These are phyloP conservation scores for Cardiospermum halicacabum DNA, from an alignment of 345 rosid species.

Conservation along the genomic window DNA sequence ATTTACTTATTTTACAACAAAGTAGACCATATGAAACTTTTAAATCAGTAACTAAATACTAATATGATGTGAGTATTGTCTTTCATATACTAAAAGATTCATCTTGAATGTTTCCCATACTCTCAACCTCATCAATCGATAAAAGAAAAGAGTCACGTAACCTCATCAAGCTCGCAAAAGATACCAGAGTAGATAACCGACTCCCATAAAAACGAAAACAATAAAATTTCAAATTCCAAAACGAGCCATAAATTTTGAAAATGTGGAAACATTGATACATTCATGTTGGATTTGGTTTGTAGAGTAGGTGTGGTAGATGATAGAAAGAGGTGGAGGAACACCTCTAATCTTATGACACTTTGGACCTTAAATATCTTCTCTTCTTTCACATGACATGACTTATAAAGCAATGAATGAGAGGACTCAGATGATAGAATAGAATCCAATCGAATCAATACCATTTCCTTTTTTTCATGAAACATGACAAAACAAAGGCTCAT, in stretches of 20 bases:
- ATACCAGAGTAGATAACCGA: not conserved
- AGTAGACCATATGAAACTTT: too few species aligned
- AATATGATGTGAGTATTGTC: too few species aligned
- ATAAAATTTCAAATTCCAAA: not conserved
- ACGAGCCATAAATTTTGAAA: not conserved
- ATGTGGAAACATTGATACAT: slow-evolving; percentile 2
- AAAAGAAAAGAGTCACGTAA: too few species aligned
- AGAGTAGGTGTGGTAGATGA: slow-evolving; percentile 5
- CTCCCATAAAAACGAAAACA: not conserved
- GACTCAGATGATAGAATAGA: too few species aligned
- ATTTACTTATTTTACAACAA: too few species aligned
- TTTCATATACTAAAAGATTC: too few species aligned
- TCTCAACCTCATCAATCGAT: too few species aligned
- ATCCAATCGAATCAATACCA: not conserved
- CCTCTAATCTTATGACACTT: not conserved
- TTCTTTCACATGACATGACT: slow-evolving; percentile 7
- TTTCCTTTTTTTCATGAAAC: not conserved
- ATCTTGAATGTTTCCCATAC: too few species aligned
- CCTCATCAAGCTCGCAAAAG: too few species aligned
- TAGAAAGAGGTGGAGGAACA: slow-evolving; percentile 1
- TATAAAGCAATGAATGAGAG: slow-evolving; percentile 8
- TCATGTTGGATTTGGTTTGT: not conserved
- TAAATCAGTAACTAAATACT: too few species aligned
- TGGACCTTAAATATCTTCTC: slow-evolving; percentile 5
- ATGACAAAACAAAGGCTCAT: not conserved